Evolutionary conservation across 2,329 filamentous ascomycete species (phyloP).

Genomic region (Colletotrichum gloeosporioides): DNA sequence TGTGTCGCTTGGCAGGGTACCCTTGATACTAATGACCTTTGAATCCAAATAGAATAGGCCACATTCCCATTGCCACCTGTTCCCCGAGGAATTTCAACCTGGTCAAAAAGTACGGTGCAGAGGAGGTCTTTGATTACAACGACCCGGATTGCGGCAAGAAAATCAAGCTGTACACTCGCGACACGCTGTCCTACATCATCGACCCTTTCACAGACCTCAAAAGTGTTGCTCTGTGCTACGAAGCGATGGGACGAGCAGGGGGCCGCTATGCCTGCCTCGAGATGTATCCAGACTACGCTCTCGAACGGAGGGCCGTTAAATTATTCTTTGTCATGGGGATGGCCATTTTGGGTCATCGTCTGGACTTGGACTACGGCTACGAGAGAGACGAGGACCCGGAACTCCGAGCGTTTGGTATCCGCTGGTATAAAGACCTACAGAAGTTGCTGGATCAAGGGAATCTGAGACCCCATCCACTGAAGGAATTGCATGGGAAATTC

Average conservation of each 20-base stretch:
- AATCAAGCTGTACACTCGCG: conserved; percentile 35
- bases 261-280: background rate
- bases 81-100: conserved; percentile 47
- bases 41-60: background rate
- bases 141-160: conserved; percentile 30
- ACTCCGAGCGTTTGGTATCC: background rate
- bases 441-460: background rate
- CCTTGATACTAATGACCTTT: background rate
- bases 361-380: background rate
- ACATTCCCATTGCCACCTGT: conserved; percentile 38
- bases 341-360: background rate
- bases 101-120: conserved; percentile 45
- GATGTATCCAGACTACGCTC: background rate
- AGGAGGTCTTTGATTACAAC: conserved; percentile 49
- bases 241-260: conserved; percentile 32
- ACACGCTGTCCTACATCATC: conserved; percentile 39
- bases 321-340: background rate
- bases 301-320: background rate
- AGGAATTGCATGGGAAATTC: background rate
- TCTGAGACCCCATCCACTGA: background rate
- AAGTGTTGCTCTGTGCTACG: conserved; percentile 41
- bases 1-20: background rate
- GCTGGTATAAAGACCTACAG: background rate
- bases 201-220: conserved; percentile 39
- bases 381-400: background rate